Base-by-base conservation (phyloP, 179 eudicot genomes). In the Beta macrorhiza region DNA sequence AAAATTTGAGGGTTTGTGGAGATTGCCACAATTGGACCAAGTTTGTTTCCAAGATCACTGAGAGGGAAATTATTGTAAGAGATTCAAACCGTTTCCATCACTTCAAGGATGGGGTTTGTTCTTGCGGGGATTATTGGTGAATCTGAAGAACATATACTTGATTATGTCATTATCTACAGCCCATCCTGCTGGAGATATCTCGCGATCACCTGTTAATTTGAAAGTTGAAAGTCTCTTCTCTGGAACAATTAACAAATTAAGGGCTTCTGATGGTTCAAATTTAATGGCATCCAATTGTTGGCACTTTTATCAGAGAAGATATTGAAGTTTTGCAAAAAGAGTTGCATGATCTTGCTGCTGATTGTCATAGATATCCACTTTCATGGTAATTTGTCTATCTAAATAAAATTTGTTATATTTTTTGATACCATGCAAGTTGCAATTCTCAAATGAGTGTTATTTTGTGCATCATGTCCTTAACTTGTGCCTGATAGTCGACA, bases 31-130 rank as follows among this genome's bases (percentile, higher is more conserved):
- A 58, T 80, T 86, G 86, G 82, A 88, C 90, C 45, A 88, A 85
- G 82, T 73, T 88, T 10, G 76, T 88, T 49, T 88, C 90, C 12
- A 70, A 76, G 82, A 56, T 83, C 58, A 64, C 87, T 13, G 77
- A 83, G 63, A 85, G 87, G 81, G 85, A 85, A 51, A 88, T 88
- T 25, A 77, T 88, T 77, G 88, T 88, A n/a, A 88, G 90, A 63
- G 90, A 88, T 78, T 81, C 90, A 10, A 88, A 88, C 57, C 88
- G 90, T 56, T 88, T 88, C 67, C 90, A 88, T 83, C 88, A 82
- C 78, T 88, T 88, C 65, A 85, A 85, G 84, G 88, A 84, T 75
- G 90, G 90, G 49, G 72, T 13, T 59, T 88, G 90, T 80, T 88
- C 90, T 57, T 88, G 88, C 67, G 84, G 87, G 61, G 90, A 88